Percentiles rank a stretch among this genome's conserved stretches.
phyloP scores from a whole-genome alignment of 495 filamentous ascomycete genomes.

The Annulohypoxylon nitens region DNA sequence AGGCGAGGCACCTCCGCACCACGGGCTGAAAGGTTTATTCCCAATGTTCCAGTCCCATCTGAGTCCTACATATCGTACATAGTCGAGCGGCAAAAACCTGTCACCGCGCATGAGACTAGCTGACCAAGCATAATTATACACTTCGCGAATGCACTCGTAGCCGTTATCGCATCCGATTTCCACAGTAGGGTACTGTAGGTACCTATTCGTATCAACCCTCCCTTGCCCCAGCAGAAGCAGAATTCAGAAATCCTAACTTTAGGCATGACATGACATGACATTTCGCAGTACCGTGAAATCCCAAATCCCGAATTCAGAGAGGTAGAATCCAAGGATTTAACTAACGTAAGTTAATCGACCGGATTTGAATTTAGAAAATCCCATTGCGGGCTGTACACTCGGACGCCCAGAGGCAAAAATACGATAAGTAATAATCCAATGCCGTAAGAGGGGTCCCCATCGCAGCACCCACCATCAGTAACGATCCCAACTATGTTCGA shows the following conservation, averaged over 20 bases:
- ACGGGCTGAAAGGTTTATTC: conserved; percentile 34
- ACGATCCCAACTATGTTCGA: conserved; percentile 38
- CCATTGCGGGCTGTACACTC: conserved; percentile 28
- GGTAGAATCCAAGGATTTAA: background rate
- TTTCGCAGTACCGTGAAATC: conserved; percentile 5
- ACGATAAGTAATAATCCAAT: conserved; percentile 14
- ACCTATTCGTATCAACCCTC: conserved; percentile 27
- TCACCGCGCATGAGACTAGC: conserved; percentile 22
- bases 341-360: background rate
- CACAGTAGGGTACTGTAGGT: conserved; percentile 3
- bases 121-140: conserved; percentile 13
- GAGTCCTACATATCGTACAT: conserved; percentile 15
- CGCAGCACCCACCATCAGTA: conserved; percentile 16
- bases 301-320: conserved; percentile 5
- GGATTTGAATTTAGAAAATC: conserved; percentile 18
- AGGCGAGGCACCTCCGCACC: conserved; percentile 40
- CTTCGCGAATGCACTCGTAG: conserved; percentile 13
- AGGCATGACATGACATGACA: conserved; percentile 31
- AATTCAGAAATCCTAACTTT: conserved; percentile 29
- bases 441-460: conserved; percentile 21
- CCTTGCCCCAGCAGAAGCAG: conserved; percentile 15
- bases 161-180: conserved; percentile 21
- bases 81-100: conserved; percentile 28
- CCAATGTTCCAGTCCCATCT: conserved; percentile 15
- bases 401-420: background rate